These are phyloP conservation scores for Elsinoe arachidis DNA, from an alignment of 2,329 filamentous ascomycete species.

Conservation along the genomic window DNA sequence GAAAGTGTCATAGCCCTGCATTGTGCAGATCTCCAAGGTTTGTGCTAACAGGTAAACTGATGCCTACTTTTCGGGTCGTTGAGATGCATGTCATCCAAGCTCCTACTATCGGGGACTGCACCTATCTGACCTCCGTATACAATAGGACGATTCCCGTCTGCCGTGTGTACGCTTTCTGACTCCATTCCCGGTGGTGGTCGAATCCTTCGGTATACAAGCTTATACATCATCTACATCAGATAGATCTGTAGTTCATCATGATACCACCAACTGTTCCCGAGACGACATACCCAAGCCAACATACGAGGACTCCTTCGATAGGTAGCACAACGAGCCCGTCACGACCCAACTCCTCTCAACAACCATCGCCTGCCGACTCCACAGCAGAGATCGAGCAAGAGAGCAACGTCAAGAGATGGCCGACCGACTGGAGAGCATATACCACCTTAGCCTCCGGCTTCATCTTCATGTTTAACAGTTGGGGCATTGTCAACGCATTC, in stretches of 20 bases:
- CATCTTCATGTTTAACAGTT: slow-evolving; percentile 44
- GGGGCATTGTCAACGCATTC: slow-evolving; percentile 42
- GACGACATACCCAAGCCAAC: not conserved
- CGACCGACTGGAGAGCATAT: slow-evolving; percentile 37
- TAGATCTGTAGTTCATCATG: no score
- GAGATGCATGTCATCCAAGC: not conserved
- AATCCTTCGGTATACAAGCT: no score
- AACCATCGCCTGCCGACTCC: not conserved
- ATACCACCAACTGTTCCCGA: not conserved
- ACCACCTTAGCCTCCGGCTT: slow-evolving; percentile 39
- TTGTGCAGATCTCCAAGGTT: slow-evolving; percentile 1
- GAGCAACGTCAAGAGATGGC: slow-evolving; percentile 30
- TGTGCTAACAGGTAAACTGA: not conserved
- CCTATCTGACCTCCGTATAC: no score
- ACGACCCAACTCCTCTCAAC: not conserved
- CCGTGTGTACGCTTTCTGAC: no score
- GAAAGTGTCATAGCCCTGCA: not conserved
- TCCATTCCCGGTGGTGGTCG: no score
- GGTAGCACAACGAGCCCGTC: not conserved
- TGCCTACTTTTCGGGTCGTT: not conserved
- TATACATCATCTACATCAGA: no score
- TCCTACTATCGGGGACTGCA: no score
- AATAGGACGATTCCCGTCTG: no score
- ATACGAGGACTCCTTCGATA: not conserved
- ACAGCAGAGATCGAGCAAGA: not conserved